Evolutionary conservation across 768 basidiomycete genomes (phyloP), one percentile per base, ranked within the genome.

Genomic region (Russula griseocarnosa): DNA sequence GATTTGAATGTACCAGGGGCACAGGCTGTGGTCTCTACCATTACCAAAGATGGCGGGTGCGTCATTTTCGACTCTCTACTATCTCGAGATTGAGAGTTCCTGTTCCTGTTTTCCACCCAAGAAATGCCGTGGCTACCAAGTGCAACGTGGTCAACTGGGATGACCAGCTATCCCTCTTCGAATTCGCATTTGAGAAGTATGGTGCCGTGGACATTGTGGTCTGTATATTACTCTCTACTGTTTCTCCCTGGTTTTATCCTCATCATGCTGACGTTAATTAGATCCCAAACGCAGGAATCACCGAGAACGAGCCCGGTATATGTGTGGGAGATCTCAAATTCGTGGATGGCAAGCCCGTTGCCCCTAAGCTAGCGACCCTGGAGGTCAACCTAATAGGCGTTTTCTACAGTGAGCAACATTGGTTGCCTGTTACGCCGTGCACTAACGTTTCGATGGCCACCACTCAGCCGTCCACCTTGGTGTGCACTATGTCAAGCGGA

Each of bases 171-270:
- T 59, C 69, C 14, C 70, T 76, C 14, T 76, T 76, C 61, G 69
- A 74, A 36, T 57, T 70, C 20, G 73, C 72, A 4, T 64, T 72
- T 5, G 30, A 50, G 30, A 67, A 62, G 28, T 73, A 62, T 60
- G 72, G 72, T 49, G 44, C 69, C 5, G 69, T 76, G 26, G 74
- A 76, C 60, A 67, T 76, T 42, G 74, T 75, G 36, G 71, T 75
- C 13, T 46, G 73, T 67, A 53, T 54, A 24, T 18, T 44, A n/a
- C n/a, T 32, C 26, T 60, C 3, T 30, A 18, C n/a, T 56, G 18
- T 40, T 13, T 24, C 42, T 22, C 24, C n/a, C 10, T 22, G 42
- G 42, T 42, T 18, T 42, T 5, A 20, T n/a, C 10, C 9, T 5
- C 32, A 13, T 5, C 32, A 13, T 22, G 34, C 11, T 22, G 14